A percentile compares a stretch with the other conserved stretches of the same genome.
Conservation (phyloP, 2,329 filamentous ascomycete genomes). For the Incumbomyces lentus region DNA sequence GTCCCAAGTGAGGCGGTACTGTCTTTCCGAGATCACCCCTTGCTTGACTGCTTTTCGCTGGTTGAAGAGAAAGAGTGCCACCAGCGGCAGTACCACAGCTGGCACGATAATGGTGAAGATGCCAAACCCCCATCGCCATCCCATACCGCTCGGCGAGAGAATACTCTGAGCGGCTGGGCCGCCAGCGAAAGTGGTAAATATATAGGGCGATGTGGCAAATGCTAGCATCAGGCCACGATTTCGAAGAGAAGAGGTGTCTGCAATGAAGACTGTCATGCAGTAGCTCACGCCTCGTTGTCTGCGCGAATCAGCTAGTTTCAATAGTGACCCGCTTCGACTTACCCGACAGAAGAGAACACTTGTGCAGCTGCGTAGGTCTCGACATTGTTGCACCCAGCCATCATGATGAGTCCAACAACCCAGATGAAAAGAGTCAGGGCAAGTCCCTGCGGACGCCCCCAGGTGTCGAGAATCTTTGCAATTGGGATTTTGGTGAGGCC, state of each 20-base stretch:
- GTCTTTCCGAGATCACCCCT: no score
- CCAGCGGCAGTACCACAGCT: conserved; percentile 9
- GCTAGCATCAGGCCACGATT: conserved; percentile 14
- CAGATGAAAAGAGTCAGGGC: conserved; percentile 33
- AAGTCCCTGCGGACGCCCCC: conserved; percentile 49
- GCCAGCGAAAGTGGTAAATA: conserved; percentile 13
- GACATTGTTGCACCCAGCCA: conserved; percentile 49
- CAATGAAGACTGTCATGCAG: conserved; percentile 20
- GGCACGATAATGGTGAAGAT: conserved; percentile 18
- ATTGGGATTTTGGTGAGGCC: background rate
- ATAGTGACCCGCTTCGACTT: no score
- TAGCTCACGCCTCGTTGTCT: conserved; percentile 21
- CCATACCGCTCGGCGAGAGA: conserved; percentile 12
- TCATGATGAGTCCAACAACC: conserved; percentile 43
- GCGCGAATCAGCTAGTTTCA: no score
- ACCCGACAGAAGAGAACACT: no score
- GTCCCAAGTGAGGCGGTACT: no score
- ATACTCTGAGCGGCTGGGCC: conserved; percentile 12
- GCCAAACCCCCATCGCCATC: conserved; percentile 21
- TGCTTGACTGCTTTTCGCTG: conserved; percentile 48
- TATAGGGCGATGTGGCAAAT: conserved; percentile 21
- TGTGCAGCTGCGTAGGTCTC: conserved; percentile 51
- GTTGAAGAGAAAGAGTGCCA: conserved; percentile 47
- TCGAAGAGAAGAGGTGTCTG: conserved; percentile 25
- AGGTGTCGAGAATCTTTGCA: conserved; percentile 46